Evolutionary conservation across 495 filamentous ascomycete species (phyloP).

Genomic region (Opeltia flavorubescens): DNA sequence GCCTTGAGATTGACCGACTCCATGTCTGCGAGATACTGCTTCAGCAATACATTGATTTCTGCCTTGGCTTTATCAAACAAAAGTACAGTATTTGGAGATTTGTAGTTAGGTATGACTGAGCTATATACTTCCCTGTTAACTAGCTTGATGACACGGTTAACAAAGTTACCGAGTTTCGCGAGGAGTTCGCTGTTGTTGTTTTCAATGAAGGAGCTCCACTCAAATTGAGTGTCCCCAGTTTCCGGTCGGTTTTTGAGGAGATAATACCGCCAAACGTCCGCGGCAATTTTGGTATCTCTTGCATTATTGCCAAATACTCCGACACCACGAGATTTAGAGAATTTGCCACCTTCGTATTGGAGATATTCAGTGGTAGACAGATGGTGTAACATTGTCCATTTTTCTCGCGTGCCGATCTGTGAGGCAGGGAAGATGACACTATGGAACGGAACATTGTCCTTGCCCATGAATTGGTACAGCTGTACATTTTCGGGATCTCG

Average conservation of each 20-base stretch:
- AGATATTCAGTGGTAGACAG: conserved; percentile 89
- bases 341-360: conserved; percentile 92
- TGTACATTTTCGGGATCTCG: conserved; percentile 74
- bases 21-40: conserved; percentile 57
- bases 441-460: conserved; percentile 92
- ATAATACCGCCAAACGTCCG: conserved; percentile 90
- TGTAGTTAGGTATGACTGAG: conserved; percentile 56
- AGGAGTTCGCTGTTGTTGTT: conserved; percentile 86
- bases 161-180: conserved; percentile 84
- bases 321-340: conserved; percentile 79
- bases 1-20: conserved; percentile 63
- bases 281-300: conserved; percentile 70
- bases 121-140: conserved; percentile 58
- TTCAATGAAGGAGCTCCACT: conserved; percentile 72
- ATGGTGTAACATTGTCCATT: conserved; percentile 85
- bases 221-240: conserved; percentile 77
- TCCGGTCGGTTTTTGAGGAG: conserved; percentile 80
- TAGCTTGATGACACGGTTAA: conserved; percentile 88
- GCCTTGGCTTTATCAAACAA: conserved; percentile 41
- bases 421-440: conserved; percentile 82
- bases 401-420: conserved; percentile 68
- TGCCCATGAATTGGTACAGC: conserved; percentile 96
- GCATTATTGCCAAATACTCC: conserved; percentile 88
- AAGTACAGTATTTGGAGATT: conserved; percentile 25
- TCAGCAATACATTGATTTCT: conserved; percentile 46